Percentiles rank a stretch among this genome's conserved stretches.
Conservation (phyloP, 2,329 filamentous ascomycete genomes). For the Fusarium fracticaudum region DNA sequence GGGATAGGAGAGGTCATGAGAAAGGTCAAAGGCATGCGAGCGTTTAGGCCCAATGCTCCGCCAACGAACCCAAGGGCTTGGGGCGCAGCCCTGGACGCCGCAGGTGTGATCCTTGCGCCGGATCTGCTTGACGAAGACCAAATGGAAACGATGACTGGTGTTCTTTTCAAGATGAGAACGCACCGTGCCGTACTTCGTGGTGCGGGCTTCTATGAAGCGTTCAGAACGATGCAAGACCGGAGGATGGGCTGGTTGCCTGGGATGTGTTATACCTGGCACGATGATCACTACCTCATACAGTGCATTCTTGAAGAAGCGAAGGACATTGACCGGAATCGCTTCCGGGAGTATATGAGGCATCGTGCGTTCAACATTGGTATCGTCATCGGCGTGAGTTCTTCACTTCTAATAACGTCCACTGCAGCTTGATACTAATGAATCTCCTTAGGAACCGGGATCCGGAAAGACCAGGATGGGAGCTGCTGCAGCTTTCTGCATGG, state of each 20-base stretch:
- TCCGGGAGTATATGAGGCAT: slow-evolving; percentile 12
- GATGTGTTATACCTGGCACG: neutral
- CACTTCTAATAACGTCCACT: too few species aligned
- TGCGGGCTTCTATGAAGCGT: neutral
- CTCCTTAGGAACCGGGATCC: slow-evolving; percentile 18
- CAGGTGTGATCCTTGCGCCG: neutral
- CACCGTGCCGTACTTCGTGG: neutral
- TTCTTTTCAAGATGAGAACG: too few species aligned
- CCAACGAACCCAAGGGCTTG: neutral
- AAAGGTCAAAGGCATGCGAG: neutral
- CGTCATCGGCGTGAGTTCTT: slow-evolving; percentile 9
- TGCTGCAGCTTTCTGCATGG: slow-evolving; percentile 7
- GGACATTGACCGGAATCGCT: slow-evolving; percentile 1
- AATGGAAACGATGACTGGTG: too few species aligned
- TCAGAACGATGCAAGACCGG: too few species aligned
- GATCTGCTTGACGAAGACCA: too few species aligned
- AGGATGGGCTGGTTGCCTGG: neutral
- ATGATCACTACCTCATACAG: neutral
- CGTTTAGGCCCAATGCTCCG: too few species aligned
- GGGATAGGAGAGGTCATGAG: neutral
- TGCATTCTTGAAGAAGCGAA: slow-evolving; percentile 14
- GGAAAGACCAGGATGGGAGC: slow-evolving; percentile 21
- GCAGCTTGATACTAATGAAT: neutral
- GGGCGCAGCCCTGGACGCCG: neutral
- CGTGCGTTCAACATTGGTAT: slow-evolving; percentile 11